phyloP scores from a whole-genome alignment of 2,329 filamentous ascomycete genomes.

The Chaetomium globosum region DNA sequence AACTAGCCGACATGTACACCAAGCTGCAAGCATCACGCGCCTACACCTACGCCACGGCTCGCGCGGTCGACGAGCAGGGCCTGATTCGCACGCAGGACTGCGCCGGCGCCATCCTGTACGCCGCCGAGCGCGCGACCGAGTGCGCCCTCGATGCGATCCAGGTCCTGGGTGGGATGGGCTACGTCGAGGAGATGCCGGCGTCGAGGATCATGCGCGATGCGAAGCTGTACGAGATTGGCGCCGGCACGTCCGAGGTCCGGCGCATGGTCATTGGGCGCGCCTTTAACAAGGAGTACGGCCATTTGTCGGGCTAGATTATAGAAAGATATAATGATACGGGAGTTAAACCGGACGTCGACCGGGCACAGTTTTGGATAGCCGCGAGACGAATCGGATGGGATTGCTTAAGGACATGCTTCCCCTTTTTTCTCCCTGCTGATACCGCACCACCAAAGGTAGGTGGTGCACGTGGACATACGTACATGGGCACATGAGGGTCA shows the following conservation, averaged over 20 bases:
- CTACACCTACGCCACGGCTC: conserved; percentile 85
- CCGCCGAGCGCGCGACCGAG: conserved; percentile 87
- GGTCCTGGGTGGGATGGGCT: conserved; percentile 91
- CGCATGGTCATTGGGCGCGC: conserved; percentile 91
- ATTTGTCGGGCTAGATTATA: conserved; percentile 31
- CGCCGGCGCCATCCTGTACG: conserved; percentile 89
- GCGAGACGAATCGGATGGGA: conserved; percentile 5
- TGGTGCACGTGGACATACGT: background rate
- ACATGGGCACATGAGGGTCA: background rate
- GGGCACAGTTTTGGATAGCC: background rate
- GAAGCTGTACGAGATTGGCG: conserved; percentile 92
- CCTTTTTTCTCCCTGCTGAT: background rate
- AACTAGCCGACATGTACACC: conserved; percentile 96
- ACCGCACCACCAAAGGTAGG: background rate
- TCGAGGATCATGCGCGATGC: conserved; percentile 77
- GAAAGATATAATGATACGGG: background rate
- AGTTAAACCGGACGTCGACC: background rate
- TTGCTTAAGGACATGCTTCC: background rate
- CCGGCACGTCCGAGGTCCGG: conserved; percentile 90
- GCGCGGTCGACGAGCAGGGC: conserved; percentile 74
- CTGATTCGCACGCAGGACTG: conserved; percentile 84
- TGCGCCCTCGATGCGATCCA: conserved; percentile 86
- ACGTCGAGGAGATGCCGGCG: conserved; percentile 91
- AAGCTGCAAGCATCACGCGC: conserved; percentile 81
- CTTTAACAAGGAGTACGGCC: conserved; percentile 82